Conservation (phyloP, 1,139 yeast genomes). For the Magnusiomyces clavatus region DNA sequence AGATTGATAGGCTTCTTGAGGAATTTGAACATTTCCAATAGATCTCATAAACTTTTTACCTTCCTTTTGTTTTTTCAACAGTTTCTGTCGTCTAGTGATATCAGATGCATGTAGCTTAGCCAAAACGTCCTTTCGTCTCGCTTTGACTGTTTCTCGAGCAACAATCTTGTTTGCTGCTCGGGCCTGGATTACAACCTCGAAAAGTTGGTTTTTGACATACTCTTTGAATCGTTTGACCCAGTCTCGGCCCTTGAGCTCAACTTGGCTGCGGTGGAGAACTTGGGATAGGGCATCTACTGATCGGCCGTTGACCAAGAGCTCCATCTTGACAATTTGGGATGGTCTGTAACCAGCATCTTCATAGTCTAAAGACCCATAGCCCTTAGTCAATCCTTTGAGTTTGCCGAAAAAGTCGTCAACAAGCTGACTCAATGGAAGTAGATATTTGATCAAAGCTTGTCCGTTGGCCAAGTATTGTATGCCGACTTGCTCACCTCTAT, state of each 20-base stretch:
- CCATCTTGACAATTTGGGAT: constrained; percentile 80
- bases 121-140: constrained; percentile 86
- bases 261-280: constrained; percentile 77
- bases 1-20: constrained; percentile 64
- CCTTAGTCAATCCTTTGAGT: constrained; percentile 80
- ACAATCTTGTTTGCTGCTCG: constrained; percentile 72
- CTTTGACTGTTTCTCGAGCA: constrained; percentile 90
- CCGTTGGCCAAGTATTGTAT: constrained; percentile 72
- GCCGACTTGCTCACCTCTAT: constrained; percentile 77
- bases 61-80: constrained; percentile 82
- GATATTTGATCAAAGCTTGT: constrained; percentile 72
- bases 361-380: constrained; percentile 90
- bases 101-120: constrained; percentile 93
- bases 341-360: constrained; percentile 84
- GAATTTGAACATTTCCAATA: constrained; percentile 67
- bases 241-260: constrained; percentile 63
- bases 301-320: constrained; percentile 79
- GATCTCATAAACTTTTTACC: constrained; percentile 84
- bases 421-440: constrained; percentile 77
- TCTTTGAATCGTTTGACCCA: constrained; percentile 80
- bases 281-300: constrained; percentile 91
- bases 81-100: constrained; percentile 79
- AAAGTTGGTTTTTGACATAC: constrained; percentile 70
- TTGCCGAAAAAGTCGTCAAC: constrained; percentile 95
- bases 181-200: constrained; percentile 91